These are phyloP conservation scores for Polyporus arcularius DNA, from an alignment of 768 basidiomycete species.

Conservation along the genomic window DNA sequence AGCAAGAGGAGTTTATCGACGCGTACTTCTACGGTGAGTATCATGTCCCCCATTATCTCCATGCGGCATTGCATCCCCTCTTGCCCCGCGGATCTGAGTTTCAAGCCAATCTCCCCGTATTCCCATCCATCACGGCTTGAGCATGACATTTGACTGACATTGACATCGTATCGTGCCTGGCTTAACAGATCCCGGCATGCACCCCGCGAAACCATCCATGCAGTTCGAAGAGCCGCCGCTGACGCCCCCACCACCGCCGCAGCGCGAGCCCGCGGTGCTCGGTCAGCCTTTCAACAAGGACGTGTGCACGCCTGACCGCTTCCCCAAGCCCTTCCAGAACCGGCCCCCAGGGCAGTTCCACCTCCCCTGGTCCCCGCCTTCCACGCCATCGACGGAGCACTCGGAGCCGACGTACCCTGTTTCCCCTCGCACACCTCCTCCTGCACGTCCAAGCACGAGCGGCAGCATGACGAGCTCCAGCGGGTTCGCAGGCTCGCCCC, in stretches of 20 bases:
- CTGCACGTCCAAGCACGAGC: constrained; percentile 1
- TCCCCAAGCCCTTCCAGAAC: constrained; percentile 33
- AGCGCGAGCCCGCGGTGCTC: constrained; percentile 7
- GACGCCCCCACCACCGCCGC: constrained; percentile 1
- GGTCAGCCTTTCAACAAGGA: constrained; percentile 22
- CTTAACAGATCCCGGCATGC: constrained; percentile 22
- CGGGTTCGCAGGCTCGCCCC: constrained; percentile 32
- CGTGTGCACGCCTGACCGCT: constrained; percentile 30
- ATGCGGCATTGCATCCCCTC: neutral
- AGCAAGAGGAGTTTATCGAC: constrained; percentile 40
- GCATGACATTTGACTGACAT: neutral
- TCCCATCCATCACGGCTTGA: neutral
- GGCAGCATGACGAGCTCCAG: constrained; percentile 2
- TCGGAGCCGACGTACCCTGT: neutral
- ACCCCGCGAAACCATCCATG: constrained; percentile 5
- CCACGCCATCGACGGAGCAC: constrained; percentile 17
- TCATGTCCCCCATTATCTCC: neutral
- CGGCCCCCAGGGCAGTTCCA: constrained; percentile 32
- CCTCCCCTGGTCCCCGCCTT: constrained; percentile 26
- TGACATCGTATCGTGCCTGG: neutral
- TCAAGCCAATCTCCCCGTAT: neutral
- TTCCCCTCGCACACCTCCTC: constrained; percentile 4
- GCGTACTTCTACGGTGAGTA: constrained; percentile 42
- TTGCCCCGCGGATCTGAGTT: neutral
- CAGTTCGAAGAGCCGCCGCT: constrained; percentile 11